Evolutionary conservation across 83 land plant species (phyloP).

Genomic region (Picea mariana): DNA sequence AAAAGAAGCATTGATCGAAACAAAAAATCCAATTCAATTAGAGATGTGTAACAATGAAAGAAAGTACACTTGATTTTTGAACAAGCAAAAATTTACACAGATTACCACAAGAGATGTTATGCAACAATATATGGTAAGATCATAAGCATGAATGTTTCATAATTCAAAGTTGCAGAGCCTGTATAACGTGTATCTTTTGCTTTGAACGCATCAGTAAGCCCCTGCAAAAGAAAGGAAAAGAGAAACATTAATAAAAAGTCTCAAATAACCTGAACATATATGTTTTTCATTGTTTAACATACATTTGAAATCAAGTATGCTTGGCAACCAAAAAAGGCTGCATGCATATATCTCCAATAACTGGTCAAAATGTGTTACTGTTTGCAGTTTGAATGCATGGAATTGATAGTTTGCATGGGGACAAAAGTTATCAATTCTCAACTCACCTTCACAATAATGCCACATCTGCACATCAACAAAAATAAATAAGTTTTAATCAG

Average conservation of each 20-base stretch:
- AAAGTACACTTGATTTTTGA: too few relatives aligned
- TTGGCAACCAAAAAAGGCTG: not conserved
- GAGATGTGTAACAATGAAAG: too few relatives aligned
- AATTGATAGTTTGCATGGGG: not conserved
- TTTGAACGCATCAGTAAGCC: slow-evolving; percentile 87
- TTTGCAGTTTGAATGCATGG: not conserved
- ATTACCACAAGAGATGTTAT: not conserved
- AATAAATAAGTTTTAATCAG: not conserved
- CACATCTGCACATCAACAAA: slow-evolving; percentile 54
- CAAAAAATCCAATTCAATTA: too few relatives aligned
- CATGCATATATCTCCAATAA: not conserved
- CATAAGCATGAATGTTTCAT: slow-evolving; percentile 53
- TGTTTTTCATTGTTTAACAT: not conserved
- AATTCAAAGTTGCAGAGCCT: slow-evolving; percentile 67
- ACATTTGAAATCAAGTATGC: not conserved
- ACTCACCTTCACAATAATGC: slow-evolving; percentile 76
- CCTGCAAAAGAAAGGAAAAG: slow-evolving; percentile 35
- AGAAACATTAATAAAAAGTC: not conserved
- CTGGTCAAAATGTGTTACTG: not conserved
- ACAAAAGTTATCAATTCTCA: too few relatives aligned
- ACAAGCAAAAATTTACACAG: too few relatives aligned
- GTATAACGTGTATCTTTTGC: slow-evolving; percentile 59
- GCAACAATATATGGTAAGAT: slow-evolving; percentile 58
- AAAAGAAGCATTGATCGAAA: too few relatives aligned
- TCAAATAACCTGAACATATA: not conserved